Evolutionary conservation across 495 filamentous ascomycete species (phyloP), one percentile per base, ranked within the genome.

Genomic region (Penicillium dipodomyicola): DNA sequence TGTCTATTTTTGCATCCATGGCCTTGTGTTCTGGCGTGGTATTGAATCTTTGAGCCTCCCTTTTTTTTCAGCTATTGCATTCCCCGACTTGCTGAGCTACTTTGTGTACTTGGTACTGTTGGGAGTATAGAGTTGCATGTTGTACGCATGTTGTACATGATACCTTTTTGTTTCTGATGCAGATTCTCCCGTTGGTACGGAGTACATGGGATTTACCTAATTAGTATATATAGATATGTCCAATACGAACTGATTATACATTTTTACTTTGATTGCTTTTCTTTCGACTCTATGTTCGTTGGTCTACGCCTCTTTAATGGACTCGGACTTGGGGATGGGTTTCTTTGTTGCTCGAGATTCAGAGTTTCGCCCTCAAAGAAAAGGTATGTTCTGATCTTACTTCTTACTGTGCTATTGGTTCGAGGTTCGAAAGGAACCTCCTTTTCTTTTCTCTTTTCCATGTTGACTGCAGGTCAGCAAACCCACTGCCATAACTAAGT

Each of bases 131-230:
- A 68, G 32, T 41, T 57, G 58, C 62, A 65, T 62, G 49, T 62
- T 67, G 59, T 67, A 65, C 52, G 59, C 59, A 65, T 62, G 56
- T 67, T 68, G 65, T 68, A 68, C 55, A 68, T 65, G 65, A 65
- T 68, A 65, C 60, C 63, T 59, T 33, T 52, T 44, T 48, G 61
- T 54, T 43, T 56, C 48, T 54, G 44, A 33, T 54, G 32, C 32
- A 35, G 17, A 46, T 47, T 22, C n/a, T 39, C 32, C 42, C 27
- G 39, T 55, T 46, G 49, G 50, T 62, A 33, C 11, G 30, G 29
- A 30, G 59, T 67, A 65, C 50, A 67, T 67, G 54, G 19, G 39
- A 63, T 42, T 53, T 54, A 47, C 32, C 29, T 47, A 54, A 54
- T 54, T 37, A 47, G 41, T 54, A 42, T 54, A 46, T 54, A 54